Evolutionary conservation across 768 basidiomycete species (phyloP).

Genomic region (Hydnum rufescens): DNA sequence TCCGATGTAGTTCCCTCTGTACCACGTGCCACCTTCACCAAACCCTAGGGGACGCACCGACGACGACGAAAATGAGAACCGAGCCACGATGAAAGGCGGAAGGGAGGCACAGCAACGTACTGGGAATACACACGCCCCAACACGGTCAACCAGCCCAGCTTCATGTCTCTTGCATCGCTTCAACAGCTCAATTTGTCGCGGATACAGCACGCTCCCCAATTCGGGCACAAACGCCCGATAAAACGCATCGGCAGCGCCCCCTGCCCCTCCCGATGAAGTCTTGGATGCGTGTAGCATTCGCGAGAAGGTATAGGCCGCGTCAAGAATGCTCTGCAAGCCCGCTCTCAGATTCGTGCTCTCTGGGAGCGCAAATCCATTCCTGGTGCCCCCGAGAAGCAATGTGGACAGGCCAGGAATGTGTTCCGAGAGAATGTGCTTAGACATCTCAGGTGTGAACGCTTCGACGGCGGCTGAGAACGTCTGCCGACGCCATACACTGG

Average conservation of each 20-base stretch:
- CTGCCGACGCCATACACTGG: constrained; percentile 75
- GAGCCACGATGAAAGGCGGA: neutral
- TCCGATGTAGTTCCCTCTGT: constrained; percentile 22
- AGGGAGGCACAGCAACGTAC: constrained; percentile 25
- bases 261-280: constrained; percentile 17
- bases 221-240: constrained; percentile 80
- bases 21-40: constrained; percentile 14
- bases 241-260: constrained; percentile 41
- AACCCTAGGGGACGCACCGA: neutral
- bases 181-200: constrained; percentile 65
- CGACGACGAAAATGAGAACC: neutral
- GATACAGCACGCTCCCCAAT: constrained; percentile 49
- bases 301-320: constrained; percentile 58
- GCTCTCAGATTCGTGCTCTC: constrained; percentile 9
- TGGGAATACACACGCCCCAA: constrained; percentile 74
- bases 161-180: constrained; percentile 66
- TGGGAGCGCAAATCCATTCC: too few species aligned
- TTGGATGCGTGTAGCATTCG: constrained; percentile 68
- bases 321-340: constrained; percentile 35
- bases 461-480: constrained; percentile 80
- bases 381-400: constrained; percentile 23
- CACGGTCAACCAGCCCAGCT: constrained; percentile 46
- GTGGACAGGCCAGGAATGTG: constrained; percentile 45
- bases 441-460: constrained; percentile 50
- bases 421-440: constrained; percentile 43